Base-by-base conservation (phyloP, 129 eudicot species). In the Smallanthus sonchifolius region DNA sequence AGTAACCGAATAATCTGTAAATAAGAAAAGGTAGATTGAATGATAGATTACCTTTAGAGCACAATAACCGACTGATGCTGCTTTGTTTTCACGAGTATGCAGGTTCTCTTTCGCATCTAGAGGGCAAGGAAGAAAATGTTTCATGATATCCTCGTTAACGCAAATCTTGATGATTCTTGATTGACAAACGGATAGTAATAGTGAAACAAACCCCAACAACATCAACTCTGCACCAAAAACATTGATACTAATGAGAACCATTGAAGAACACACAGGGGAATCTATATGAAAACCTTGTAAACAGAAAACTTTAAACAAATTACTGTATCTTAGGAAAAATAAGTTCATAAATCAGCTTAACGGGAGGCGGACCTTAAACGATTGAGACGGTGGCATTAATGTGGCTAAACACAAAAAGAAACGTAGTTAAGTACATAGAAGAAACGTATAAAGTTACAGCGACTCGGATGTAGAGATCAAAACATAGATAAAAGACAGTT, bases 161-260 rank as follows among this genome's bases (percentile, higher is more conserved):
- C 98, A 94, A 37, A 94, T 81, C 81, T 82, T 85, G 75, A 84
- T 85, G n/a, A 94, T 82, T 2, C 77, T 78, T 24, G 74, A 74
- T 93, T 93, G 98, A 34, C 90, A 88, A 49, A 93, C 98, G 13
- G 98, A 88, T 71, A 93, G 47, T 73, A 93, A 75, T 32, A 93
- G 85, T 10, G 97, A 93, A 67, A 93, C 77, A 73, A 93, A 93
- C 72, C 98, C 98, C 79, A 93, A 73, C 19, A 93, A 79, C 98
- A 93, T 93, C 97, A 93, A 87, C 76, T 94, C 98, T 94, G 84
- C 84, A 77, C 3, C 65, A 72, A 69, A 36, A 19, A 38, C 11
- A 9, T 3, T 9, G 3, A 56, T 20, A 24, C 15, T 20, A 19
- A 56, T 24, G 35, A 20, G 10, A 9, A 24, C 3, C 64, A 28